A percentile compares a stretch with the other conserved stretches of the same genome.
Conservation (phyloP, 2,329 filamentous ascomycete species). For the Aotearoamyces nothofagi region DNA sequence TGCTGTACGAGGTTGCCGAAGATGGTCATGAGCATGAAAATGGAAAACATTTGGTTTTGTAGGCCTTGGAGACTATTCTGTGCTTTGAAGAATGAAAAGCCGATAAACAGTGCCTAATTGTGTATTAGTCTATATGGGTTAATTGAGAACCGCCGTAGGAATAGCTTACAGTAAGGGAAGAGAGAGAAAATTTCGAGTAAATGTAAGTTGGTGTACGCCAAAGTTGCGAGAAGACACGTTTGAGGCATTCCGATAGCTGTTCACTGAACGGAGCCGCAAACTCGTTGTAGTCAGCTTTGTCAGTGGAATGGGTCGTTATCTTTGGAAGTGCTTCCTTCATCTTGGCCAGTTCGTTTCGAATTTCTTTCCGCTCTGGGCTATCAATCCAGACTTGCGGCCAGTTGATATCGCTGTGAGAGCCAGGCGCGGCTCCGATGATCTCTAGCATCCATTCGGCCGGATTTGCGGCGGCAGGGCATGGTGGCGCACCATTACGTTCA, state of each 20-base stretch:
- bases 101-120: constrained; percentile 48
- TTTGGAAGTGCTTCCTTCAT: constrained; percentile 29
- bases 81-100: constrained; percentile 54
- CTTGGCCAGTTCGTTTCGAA: constrained; percentile 30
- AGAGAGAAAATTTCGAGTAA: constrained; percentile 14
- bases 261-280: constrained; percentile 43
- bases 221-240: constrained; percentile 43
- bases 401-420: constrained; percentile 42
- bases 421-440: constrained; percentile 38
- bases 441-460: constrained; percentile 70
- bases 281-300: constrained; percentile 26
- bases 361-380: constrained; percentile 28
- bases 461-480: constrained; percentile 55
- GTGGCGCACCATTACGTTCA: constrained; percentile 48
- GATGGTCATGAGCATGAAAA: constrained; percentile 67
- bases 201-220: constrained; percentile 51
- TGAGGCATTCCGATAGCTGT: constrained; percentile 38
- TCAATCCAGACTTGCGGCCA: constrained; percentile 46
- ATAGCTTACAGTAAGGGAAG: constrained; percentile 5
- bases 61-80: constrained; percentile 42
- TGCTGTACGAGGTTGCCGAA: constrained; percentile 63
- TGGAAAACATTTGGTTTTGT: constrained; percentile 57
- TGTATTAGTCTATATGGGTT: too few relatives aligned
- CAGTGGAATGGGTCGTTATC: constrained; percentile 10
- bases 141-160: too few relatives aligned